Conservation (phyloP, 2,329 filamentous ascomycete species). For the Pestalotiopsis fici region DNA sequence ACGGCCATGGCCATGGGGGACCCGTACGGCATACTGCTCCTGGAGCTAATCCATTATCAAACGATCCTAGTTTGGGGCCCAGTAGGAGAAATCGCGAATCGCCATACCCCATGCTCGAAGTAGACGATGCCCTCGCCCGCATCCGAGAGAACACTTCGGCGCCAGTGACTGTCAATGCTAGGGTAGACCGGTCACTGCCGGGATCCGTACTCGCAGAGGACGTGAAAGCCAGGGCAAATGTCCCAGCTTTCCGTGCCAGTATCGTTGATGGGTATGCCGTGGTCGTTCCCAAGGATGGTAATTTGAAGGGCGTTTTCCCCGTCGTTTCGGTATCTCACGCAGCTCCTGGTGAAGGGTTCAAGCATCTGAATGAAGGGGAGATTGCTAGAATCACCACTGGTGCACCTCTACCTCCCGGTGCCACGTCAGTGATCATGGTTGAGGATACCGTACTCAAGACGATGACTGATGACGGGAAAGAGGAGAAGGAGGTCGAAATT, state of each 20-base stretch:
- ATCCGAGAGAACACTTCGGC: slow-evolving; percentile 74
- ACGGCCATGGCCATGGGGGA: slow-evolving; percentile 63
- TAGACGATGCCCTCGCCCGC: slow-evolving; percentile 74
- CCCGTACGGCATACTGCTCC: slow-evolving; percentile 74
- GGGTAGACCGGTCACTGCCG: slow-evolving; percentile 67
- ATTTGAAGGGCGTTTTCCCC: slow-evolving; percentile 78
- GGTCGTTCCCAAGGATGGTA: slow-evolving; percentile 62
- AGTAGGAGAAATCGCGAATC: slow-evolving; percentile 78
- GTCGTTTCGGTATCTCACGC: slow-evolving; percentile 88
- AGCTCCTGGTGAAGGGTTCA: slow-evolving; percentile 64
- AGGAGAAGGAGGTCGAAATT: slow-evolving; percentile 89
- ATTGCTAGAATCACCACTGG: slow-evolving; percentile 94
- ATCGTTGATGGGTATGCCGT: slow-evolving; percentile 97
- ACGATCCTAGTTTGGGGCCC: slow-evolving; percentile 62
- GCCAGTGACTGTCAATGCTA: slow-evolving; percentile 55
- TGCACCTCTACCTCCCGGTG: slow-evolving; percentile 83
- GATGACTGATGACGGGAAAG: slow-evolving; percentile 75
- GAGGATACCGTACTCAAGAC: slow-evolving; percentile 83
- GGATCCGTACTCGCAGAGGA: slow-evolving; percentile 82
- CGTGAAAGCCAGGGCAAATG: slow-evolving; percentile 76
- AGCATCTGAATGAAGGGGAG: slow-evolving; percentile 68
- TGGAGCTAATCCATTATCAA: slow-evolving; percentile 57
- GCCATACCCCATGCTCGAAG: slow-evolving; percentile 88
- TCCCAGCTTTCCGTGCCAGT: slow-evolving; percentile 91
- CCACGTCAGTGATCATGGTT: slow-evolving; percentile 94